Percentiles rank a stretch among this genome's conserved stretches.
Conservation (phyloP, 1,284 basidiomycete genomes). For the Sanguinoderma infundibulare region DNA sequence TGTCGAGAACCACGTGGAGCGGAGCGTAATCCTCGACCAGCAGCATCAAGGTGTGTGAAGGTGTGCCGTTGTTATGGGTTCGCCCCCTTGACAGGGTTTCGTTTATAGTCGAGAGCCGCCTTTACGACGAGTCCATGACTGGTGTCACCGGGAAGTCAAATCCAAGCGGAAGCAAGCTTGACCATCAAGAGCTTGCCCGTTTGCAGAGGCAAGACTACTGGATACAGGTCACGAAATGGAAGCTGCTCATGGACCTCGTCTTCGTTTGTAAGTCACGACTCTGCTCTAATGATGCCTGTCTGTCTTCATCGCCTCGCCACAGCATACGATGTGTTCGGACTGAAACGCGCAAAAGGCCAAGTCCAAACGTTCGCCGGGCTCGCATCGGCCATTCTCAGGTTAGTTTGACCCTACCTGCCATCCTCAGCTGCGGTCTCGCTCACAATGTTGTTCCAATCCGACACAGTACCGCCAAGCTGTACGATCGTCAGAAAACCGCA, state of each 20-base stretch:
- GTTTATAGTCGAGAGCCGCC: slow-evolving; percentile 62
- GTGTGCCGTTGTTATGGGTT: background rate
- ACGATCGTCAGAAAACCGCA: slow-evolving; percentile 64
- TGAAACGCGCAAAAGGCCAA: slow-evolving; percentile 63
- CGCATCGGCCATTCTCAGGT: slow-evolving; percentile 74
- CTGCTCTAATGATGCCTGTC: background rate
- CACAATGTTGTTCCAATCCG: background rate
- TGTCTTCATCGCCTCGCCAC: slow-evolving; percentile 4
- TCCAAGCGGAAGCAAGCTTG: slow-evolving; percentile 59
- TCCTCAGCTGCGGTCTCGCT: slow-evolving; percentile 13
- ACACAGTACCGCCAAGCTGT: slow-evolving; percentile 69
- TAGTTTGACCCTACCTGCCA: slow-evolving; percentile 22
- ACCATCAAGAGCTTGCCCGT: slow-evolving; percentile 71
- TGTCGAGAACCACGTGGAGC: slow-evolving; percentile 80
- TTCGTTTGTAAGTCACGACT: slow-evolving; percentile 73
- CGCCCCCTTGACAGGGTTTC: slow-evolving; percentile 1
- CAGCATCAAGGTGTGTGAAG: slow-evolving; percentile 58
- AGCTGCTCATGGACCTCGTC: slow-evolving; percentile 79
- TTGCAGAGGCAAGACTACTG: slow-evolving; percentile 75
- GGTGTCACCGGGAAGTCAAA: slow-evolving; percentile 74
- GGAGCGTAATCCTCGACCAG: slow-evolving; percentile 64
- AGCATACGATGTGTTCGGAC: slow-evolving; percentile 61
- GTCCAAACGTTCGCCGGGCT: slow-evolving; percentile 72
- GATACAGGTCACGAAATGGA: slow-evolving; percentile 69
- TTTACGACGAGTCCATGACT: slow-evolving; percentile 74